A percentile compares a stretch with the other conserved stretches of the same genome.
These are phyloP conservation scores for Starmerella apicola DNA, from an alignment of 805 yeast genomes.

Conservation along the genomic window DNA sequence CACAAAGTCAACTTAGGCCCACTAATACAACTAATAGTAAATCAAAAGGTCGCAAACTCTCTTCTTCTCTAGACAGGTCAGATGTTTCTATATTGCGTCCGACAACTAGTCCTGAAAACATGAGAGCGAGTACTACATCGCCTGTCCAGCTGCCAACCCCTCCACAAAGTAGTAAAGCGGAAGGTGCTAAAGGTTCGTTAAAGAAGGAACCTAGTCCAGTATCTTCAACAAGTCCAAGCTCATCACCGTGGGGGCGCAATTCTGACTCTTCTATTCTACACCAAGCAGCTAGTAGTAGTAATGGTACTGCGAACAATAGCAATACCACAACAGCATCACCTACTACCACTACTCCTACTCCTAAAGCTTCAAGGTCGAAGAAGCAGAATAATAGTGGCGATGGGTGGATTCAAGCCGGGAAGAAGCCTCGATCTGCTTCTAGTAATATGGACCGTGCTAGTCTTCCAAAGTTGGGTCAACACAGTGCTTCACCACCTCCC, in stretches of 20 bases:
- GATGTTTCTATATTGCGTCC: too few species aligned
- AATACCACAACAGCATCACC: background rate
- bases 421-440: conserved; percentile 2
- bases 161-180: too few species aligned
- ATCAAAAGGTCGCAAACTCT: background rate
- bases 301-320: background rate
- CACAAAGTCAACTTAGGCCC: background rate
- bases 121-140: too few species aligned
- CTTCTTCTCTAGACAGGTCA: background rate
- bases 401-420: conserved; percentile 10
- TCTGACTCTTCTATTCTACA: too few species aligned
- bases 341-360: background rate
- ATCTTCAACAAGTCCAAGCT: too few species aligned
- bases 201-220: too few species aligned
- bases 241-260: too few species aligned
- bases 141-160: too few species aligned
- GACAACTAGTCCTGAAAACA: too few species aligned
- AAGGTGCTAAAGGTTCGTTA: too few species aligned
- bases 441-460: background rate
- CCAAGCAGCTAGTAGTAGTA: too few species aligned
- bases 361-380: background rate
- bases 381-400: background rate
- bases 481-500: background rate
- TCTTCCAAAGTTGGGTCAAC: background rate
- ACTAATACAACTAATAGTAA: background rate